These are phyloP conservation scores for Epicoccum nigrum DNA, from an alignment of 2,329 filamentous ascomycete genomes.

Conservation along the genomic window DNA sequence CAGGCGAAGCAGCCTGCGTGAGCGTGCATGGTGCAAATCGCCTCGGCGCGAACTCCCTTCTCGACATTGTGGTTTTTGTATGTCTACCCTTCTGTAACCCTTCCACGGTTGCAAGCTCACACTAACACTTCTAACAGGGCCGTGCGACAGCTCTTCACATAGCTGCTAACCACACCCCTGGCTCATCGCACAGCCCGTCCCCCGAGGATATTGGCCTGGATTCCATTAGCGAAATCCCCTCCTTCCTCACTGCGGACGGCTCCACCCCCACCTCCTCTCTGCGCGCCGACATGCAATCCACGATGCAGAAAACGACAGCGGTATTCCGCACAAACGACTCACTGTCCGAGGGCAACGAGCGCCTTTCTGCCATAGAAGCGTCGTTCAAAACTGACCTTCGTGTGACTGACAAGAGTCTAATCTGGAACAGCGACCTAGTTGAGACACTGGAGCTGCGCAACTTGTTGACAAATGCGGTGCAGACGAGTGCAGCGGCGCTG, in stretches of 20 bases:
- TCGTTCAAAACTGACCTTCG: slow-evolving; percentile 46
- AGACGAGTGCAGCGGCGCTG: slow-evolving; percentile 54
- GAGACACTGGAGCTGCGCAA: slow-evolving; percentile 57
- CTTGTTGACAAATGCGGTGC: slow-evolving; percentile 54
- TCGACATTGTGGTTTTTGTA: slow-evolving; percentile 58
- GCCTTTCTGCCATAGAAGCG: slow-evolving; percentile 45
- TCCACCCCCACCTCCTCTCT: slow-evolving; percentile 47
- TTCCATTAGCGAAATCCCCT: slow-evolving; percentile 45
- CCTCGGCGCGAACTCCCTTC: slow-evolving; percentile 56
- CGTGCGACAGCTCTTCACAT: slow-evolving; percentile 54
- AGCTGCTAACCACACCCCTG: slow-evolving; percentile 48
- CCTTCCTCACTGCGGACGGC: slow-evolving; percentile 47
- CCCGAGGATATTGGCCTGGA: slow-evolving; percentile 45
- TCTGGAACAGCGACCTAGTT: slow-evolving; percentile 58
- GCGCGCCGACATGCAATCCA: slow-evolving; percentile 52
- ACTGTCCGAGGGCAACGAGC: slow-evolving; percentile 41
- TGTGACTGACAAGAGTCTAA: slow-evolving; percentile 52
- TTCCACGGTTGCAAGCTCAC: not conserved
- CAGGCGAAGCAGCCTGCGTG: slow-evolving; percentile 57
- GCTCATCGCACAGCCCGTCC: slow-evolving; percentile 40
- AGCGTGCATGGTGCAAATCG: slow-evolving; percentile 58
- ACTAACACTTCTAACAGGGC: slow-evolving; percentile 34
- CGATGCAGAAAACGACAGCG: slow-evolving; percentile 55
- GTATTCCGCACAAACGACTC: slow-evolving; percentile 54
- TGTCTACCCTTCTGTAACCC: not conserved